Evolutionary conservation across 192 early-diverging fungal species (phyloP).

Genomic region (Coemansia sp.): DNA sequence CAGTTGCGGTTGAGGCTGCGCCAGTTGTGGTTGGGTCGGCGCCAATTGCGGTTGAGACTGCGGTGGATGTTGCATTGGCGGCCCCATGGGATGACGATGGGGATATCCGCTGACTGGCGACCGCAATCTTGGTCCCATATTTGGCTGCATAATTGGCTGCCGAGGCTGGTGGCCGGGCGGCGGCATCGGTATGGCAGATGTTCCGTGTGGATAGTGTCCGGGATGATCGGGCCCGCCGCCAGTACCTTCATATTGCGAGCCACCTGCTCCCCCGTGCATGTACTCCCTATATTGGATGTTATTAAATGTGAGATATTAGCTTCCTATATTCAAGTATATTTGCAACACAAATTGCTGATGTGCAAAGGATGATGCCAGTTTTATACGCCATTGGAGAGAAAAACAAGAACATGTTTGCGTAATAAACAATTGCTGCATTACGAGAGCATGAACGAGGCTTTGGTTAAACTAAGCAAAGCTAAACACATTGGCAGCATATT

Average conservation of each 20-base stretch:
- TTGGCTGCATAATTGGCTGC: slow-evolving; percentile 12
- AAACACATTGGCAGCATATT: neutral
- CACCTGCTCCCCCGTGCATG: slow-evolving; percentile 14
- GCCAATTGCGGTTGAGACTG: neutral
- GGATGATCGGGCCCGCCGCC: slow-evolving; percentile 10
- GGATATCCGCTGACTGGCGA: slow-evolving; percentile 8
- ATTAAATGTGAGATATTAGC: neutral
- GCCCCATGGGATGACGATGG: slow-evolving; percentile 9
- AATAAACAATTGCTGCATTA: slow-evolving; percentile 7
- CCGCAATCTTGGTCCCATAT: slow-evolving; percentile 7
- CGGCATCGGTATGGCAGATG: slow-evolving; percentile 37
- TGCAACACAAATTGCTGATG: neutral
- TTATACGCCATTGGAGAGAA: neutral
- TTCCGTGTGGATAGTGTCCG: slow-evolving; percentile 3
- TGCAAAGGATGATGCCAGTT: neutral
- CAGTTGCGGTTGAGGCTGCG: slow-evolving; percentile 11
- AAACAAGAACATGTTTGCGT: neutral
- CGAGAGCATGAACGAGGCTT: slow-evolving; percentile 6
- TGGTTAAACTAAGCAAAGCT: neutral
- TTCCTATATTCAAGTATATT: neutral
- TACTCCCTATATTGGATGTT: slow-evolving; percentile 7
- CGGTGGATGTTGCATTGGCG: slow-evolving; percentile 17
- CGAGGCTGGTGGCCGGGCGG: slow-evolving; percentile 18
- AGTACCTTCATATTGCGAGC: slow-evolving; percentile 8
- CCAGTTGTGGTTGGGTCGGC: neutral